Evolutionary conservation across 495 filamentous ascomycete genomes (phyloP).

Genomic region (Lasiosphaeriaceae sp.): DNA sequence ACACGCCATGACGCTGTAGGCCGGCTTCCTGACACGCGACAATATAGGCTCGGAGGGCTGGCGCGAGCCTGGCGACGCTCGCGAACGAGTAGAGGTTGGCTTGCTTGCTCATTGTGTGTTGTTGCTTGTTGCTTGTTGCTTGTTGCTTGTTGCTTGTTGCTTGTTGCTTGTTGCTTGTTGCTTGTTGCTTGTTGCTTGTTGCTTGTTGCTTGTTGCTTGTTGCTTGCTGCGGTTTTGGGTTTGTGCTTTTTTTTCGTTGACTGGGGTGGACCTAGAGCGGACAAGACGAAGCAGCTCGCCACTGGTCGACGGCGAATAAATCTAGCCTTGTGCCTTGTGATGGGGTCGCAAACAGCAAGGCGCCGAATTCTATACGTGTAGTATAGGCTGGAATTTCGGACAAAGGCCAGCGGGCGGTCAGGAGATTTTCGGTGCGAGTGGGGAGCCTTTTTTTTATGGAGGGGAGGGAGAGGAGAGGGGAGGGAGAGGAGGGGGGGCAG

Average conservation of each 20-base stretch:
- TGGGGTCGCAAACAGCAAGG: no score
- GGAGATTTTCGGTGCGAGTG: not conserved
- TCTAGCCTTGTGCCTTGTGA: no score
- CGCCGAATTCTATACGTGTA: no score
- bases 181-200: no score
- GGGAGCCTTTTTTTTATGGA: not conserved
- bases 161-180: not conserved
- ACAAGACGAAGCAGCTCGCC: no score
- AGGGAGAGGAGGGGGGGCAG: no score
- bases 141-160: no score
- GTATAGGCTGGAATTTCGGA: no score
- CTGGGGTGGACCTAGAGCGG: no score
- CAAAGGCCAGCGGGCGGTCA: no score
- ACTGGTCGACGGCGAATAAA: no score
- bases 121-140: not conserved
- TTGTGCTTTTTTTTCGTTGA: no score
- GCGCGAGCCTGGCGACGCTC: slow-evolving; percentile 62
- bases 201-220: not conserved
- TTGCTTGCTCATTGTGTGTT: slow-evolving; percentile 58
- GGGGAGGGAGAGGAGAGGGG: not conserved
- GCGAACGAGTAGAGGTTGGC: slow-evolving; percentile 84
- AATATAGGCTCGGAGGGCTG: slow-evolving; percentile 73
- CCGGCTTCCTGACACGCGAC: slow-evolving; percentile 74
- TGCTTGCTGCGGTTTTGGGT: not conserved
- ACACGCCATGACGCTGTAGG: slow-evolving; percentile 70